Base-by-base conservation (phyloP, 768 basidiomycete genomes). In the Pleurotus tuoliensis region DNA sequence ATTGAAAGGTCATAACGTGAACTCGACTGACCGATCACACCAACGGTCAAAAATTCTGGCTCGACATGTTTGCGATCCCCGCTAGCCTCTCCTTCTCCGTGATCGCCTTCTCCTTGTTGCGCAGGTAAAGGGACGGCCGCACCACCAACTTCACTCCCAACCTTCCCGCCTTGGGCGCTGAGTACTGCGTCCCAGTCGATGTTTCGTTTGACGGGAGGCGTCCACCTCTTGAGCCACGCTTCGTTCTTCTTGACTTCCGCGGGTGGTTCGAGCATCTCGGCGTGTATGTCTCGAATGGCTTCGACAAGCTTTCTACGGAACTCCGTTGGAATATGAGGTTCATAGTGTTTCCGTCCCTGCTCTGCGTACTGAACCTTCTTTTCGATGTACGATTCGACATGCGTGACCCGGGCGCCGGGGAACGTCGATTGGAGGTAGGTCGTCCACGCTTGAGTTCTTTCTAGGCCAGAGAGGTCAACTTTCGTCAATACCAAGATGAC, bases 401-500 rank as follows among this genome's bases (percentile, higher is more conserved):
- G 79, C 2, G 94, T 86, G 12, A 94, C 78, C 2, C 76, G 81
- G 3, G 79, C 63, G 13, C 70, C 72, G 2, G 88, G 86, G 65
- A 84, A 80, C 5, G 65, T 75, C 11, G 67, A 58, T n/a, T 72
- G 67, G 30, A 93, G 76, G 67, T 84, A 86, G 2, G 71, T 64
- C 11, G 77, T 76, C 92, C 93, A 94, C 3, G 83, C 81, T 6
- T 76, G 71, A 1, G 82, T 80, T 41, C 87, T 79, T 25, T 67
- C 73, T 11, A 82, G 79, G 13, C 92, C 91, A 5, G 89, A 78
- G 38, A 98, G 87, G 71, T 96, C 96, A 18, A 86, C 84, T 68
- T 98, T 95, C 15, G 93, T 94, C 7, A 95, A 78, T 48, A 94
- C 86, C 43, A 95, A 78, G 50, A 95, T 83, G 55, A 86, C 71